Evolutionary conservation across 164 flowering plant genomes (phyloP), one percentile per base, ranked within the genome.

Genomic region (Sextonia rubra): DNA sequence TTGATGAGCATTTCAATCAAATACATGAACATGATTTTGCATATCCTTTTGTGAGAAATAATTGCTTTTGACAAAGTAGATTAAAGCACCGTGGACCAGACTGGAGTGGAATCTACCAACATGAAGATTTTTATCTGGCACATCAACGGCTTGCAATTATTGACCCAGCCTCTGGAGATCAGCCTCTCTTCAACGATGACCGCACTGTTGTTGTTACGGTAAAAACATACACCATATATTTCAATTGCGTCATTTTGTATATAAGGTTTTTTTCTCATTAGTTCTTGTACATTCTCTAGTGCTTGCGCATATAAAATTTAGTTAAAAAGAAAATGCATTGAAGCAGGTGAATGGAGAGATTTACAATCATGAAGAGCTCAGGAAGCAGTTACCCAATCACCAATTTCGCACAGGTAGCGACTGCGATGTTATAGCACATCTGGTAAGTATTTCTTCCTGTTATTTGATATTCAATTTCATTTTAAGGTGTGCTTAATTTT

Each of bases 41-140:
- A 37, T 7, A 37, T 37, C 11, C 11, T 37, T 37, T 37, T 37
- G 44, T 52, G 58, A 52, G n/a, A 52, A 52, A 52, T 52, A 15
- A 20, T 52, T 52, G 20, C 17, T 52, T 15, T 69, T 68, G 17
- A 14, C 30, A 5, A 12, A 22, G 55, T 77, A 96, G 99, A 64
- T 83, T 96, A 90, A 96, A 86, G 91, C 99, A 96, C 80, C 88
- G 99, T 7, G 99, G 99, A 8, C 99, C 99, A 3, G 98, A 96
- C 74, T 96, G 99, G 99, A 93, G 98, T 80, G 99, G 99, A 55
- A 69, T 96, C 3, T 87, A 93, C 75, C 97, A 92, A 66, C 86
- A 90, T 75, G 93, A 90, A 3, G 98, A 86, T 52, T 86, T 70
- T 74, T 96, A 71, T 70, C 76, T 96, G 77, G 79, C 97, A 12